Conservation (phyloP, 75 land plant genomes). For the Picea glauca region DNA sequence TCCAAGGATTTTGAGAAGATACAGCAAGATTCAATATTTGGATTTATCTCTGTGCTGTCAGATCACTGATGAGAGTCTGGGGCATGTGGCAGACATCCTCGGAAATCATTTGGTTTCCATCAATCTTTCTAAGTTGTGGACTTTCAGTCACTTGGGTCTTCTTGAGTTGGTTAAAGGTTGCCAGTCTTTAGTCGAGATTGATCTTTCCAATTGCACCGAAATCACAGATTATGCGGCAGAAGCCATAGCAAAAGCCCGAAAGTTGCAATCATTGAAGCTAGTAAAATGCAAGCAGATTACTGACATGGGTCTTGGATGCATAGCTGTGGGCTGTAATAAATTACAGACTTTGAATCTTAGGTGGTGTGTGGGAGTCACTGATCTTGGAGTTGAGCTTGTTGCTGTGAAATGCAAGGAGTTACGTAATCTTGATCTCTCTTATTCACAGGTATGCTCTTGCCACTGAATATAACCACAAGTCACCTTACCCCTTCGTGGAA, state of each 20-base stretch:
- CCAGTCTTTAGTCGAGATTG: constrained; percentile 50
- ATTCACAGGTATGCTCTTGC: constrained; percentile 32
- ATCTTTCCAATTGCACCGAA: constrained; percentile 58
- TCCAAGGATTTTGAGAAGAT: constrained; percentile 34
- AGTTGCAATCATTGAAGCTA: constrained; percentile 59
- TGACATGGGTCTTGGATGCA: constrained; percentile 68
- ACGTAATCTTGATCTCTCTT: constrained; percentile 70
- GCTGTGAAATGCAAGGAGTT: constrained; percentile 66
- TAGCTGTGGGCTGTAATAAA: constrained; percentile 69
- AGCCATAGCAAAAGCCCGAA: constrained; percentile 47
- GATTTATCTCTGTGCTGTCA: constrained; percentile 64
- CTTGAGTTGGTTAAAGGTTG: constrained; percentile 38
- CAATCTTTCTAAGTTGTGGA: constrained; percentile 42
- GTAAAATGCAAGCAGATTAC: constrained; percentile 60
- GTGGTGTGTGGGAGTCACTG: constrained; percentile 72
- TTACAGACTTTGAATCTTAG: constrained; percentile 52
- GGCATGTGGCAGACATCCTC: constrained; percentile 18
- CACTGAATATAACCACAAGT: too few relatives aligned
- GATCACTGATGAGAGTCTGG: constrained; percentile 37
- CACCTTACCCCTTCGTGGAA: too few relatives aligned
- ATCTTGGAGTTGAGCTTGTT: constrained; percentile 64
- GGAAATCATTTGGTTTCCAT: constrained; percentile 32
- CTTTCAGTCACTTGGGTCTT: constrained; percentile 42
- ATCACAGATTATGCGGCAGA: constrained; percentile 49
- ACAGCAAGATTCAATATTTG: constrained; percentile 31